A percentile compares a stretch with the other conserved stretches of the same genome.
These are phyloP conservation scores for Perkinsus olseni DNA, from an alignment of 169 alveolate genomes.

Conservation along the genomic window DNA sequence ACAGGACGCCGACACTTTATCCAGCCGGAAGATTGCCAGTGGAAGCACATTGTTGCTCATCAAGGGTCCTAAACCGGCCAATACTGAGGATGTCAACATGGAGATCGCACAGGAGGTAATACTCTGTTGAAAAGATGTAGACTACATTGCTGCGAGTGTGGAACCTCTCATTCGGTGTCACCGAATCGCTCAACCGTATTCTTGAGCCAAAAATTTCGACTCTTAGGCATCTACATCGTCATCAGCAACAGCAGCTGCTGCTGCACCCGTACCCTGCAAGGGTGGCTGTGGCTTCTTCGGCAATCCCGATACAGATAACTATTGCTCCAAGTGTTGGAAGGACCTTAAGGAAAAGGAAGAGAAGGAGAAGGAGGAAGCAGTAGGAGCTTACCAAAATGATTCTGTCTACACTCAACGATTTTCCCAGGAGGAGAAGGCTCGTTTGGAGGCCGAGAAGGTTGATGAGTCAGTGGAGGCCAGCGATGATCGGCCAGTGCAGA, in stretches of 20 bases:
- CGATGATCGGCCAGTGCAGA: background rate
- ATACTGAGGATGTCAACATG: background rate
- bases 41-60: background rate
- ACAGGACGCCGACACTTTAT: background rate
- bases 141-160: no score
- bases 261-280: background rate
- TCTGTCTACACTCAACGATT: background rate
- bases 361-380: background rate
- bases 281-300: conserved; percentile 29
- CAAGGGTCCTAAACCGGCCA: background rate
- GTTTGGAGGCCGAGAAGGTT: background rate
- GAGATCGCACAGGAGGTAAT: background rate
- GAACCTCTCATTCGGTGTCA: no score
- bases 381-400: background rate
- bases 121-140: background rate
- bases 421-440: background rate
- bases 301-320: conserved; percentile 3
- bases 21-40: background rate
- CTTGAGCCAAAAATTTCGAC: no score
- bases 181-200: no score
- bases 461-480: background rate
- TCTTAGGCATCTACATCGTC: background rate
- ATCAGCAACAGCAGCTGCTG: background rate
- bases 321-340: conserved; percentile 1
- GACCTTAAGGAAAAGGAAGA: conserved; percentile 22